Conservation (phyloP, 495 filamentous ascomycete species). For the Glutinoglossum americanum region DNA sequence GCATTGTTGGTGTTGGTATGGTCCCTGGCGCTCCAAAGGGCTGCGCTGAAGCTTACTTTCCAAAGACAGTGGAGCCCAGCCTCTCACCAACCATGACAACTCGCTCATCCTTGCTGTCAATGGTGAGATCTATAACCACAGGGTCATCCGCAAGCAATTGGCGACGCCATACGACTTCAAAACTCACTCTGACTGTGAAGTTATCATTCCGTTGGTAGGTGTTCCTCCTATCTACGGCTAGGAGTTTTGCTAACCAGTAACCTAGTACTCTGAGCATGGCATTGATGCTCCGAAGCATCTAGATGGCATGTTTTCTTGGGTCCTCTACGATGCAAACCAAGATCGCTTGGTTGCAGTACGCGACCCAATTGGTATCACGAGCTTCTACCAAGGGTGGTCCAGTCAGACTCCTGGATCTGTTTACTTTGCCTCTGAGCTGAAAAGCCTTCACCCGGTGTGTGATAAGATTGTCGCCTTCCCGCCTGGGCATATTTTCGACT, state of each 20-base stretch:
- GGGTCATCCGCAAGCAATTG: constrained; percentile 67
- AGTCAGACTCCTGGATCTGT: constrained; percentile 60
- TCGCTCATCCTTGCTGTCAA: constrained; percentile 88
- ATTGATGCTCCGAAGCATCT: constrained; percentile 84
- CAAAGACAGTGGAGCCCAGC: constrained; percentile 81
- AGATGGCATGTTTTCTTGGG: constrained; percentile 99
- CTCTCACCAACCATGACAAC: constrained; percentile 75
- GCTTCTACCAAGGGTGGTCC: constrained; percentile 85
- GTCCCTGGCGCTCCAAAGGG: not conserved
- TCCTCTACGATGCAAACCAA: constrained; percentile 80
- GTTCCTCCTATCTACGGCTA: not conserved
- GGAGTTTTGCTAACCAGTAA: constrained; percentile 10
- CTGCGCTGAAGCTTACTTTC: constrained; percentile 1
- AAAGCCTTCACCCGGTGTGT: constrained; percentile 80
- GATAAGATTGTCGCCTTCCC: constrained; percentile 89
- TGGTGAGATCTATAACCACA: constrained; percentile 99
- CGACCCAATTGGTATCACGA: constrained; percentile 93
- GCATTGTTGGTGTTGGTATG: constrained; percentile 88
- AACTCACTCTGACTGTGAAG: constrained; percentile 94
- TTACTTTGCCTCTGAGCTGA: constrained; percentile 93
- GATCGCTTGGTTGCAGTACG: constrained; percentile 84
- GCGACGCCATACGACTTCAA: constrained; percentile 76
- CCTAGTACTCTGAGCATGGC: constrained; percentile 76
- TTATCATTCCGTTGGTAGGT: constrained; percentile 86
- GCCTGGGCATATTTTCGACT: constrained; percentile 90